Conservation (phyloP, 257 asterid species). For the Petunia axillaris region DNA sequence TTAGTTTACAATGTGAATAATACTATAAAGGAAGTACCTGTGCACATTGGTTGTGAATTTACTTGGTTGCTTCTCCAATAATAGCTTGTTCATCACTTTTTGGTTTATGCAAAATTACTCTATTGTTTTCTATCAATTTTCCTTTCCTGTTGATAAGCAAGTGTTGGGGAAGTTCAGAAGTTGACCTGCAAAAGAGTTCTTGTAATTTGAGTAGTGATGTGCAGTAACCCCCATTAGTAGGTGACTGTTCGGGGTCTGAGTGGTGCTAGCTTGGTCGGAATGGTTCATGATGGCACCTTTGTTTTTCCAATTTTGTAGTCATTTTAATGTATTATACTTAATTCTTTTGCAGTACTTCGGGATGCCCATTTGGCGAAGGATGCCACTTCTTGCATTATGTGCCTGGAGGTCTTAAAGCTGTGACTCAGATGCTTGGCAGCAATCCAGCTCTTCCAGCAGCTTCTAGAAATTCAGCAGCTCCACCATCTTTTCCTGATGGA, state of each 20-base stretch:
- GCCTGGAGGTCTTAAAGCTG: conserved; percentile 91
- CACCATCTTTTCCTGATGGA: conserved; percentile 62
- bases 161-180: background rate
- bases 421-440: conserved; percentile 75
- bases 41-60: too few relatives aligned
- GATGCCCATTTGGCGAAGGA: conserved; percentile 80
- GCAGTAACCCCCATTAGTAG: background rate
- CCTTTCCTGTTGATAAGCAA: background rate
- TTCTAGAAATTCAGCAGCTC: conserved; percentile 45
- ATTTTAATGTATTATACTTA: conserved; percentile 25
- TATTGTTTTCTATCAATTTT: background rate
- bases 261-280: background rate
- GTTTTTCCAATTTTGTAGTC: conserved; percentile 19
- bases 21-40: too few relatives aligned
- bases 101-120: background rate
- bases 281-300: background rate
- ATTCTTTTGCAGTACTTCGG: conserved; percentile 59
- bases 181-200: background rate
- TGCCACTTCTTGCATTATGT: conserved; percentile 85
- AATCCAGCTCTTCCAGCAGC: conserved; percentile 69
- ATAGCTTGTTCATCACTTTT: background rate
- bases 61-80: background rate
- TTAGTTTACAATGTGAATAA: too few relatives aligned
- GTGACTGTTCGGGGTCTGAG: background rate
- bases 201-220: background rate